These are phyloP conservation scores for Auricularia cornea DNA, from an alignment of 768 basidiomycete genomes.

Conservation along the genomic window DNA sequence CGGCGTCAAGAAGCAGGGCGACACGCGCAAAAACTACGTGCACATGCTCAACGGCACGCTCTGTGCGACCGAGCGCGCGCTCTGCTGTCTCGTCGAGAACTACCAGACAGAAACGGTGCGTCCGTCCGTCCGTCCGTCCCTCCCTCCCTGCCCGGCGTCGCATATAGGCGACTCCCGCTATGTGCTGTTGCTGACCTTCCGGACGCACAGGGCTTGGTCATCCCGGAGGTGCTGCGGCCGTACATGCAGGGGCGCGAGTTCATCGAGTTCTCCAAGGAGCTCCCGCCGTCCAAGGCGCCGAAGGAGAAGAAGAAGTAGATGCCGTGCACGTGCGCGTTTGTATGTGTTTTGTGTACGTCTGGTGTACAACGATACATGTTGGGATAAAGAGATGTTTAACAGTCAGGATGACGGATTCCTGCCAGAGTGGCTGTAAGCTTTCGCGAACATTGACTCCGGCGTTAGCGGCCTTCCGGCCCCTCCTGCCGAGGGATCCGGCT, in stretches of 20 bases:
- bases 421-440: too few species aligned
- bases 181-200: slow-evolving; percentile 2
- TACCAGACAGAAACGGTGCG: slow-evolving; percentile 91
- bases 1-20: slow-evolving; percentile 85
- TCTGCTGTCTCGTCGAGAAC: slow-evolving; percentile 98
- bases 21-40: slow-evolving; percentile 86
- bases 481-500: too few species aligned
- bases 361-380: too few species aligned
- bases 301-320: slow-evolving; percentile 61
- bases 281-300: slow-evolving; percentile 53
- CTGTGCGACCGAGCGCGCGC: slow-evolving; percentile 91
- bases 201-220: slow-evolving; percentile 64
- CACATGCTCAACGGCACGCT: slow-evolving; percentile 99
- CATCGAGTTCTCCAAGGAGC: slow-evolving; percentile 71
- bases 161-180: too few species aligned
- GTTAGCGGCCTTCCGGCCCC: too few species aligned
- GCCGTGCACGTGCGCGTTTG: too few species aligned
- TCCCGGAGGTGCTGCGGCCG: slow-evolving; percentile 84
- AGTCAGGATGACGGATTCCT: too few species aligned
- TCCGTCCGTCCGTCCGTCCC: too few species aligned
- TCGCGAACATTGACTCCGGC: too few species aligned
- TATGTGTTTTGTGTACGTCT: too few species aligned
- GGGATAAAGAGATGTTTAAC: too few species aligned
- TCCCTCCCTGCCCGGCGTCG: too few species aligned
- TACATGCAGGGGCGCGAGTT: slow-evolving; percentile 97